Conservation (phyloP, 306 rosid genomes). For the Cucurbita pepo region DNA sequence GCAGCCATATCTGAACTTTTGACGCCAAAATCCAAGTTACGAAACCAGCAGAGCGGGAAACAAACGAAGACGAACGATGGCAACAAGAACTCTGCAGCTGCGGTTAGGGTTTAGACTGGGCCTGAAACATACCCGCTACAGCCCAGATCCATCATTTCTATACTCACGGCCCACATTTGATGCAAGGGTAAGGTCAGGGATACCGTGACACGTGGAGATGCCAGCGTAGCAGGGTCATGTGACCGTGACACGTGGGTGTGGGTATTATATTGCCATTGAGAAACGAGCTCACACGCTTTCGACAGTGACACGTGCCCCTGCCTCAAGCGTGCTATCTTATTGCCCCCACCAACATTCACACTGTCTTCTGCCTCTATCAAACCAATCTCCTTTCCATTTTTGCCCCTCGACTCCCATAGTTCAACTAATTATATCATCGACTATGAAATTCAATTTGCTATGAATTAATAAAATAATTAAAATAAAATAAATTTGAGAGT, state of each 20-base stretch:
- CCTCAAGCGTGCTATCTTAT: background rate
- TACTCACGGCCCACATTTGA: background rate
- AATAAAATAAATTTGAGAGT: background rate
- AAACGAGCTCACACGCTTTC: background rate
- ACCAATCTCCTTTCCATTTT: background rate
- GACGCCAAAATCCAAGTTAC: background rate
- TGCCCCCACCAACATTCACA: background rate
- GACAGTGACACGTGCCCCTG: background rate
- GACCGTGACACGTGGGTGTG: background rate
- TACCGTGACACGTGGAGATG: background rate
- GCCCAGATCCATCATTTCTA: background rate
- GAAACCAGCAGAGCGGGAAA: background rate
- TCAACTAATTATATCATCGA: no score
- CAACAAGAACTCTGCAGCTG: background rate
- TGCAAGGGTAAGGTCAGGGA: no score
- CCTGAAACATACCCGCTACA: background rate
- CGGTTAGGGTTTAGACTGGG: background rate
- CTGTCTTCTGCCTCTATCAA: background rate
- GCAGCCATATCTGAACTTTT: slow-evolving; percentile 13
- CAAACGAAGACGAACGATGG: background rate
- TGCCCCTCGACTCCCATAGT: no score
- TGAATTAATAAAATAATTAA: background rate
- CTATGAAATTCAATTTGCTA: no score
- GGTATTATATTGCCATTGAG: background rate
- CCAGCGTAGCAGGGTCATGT: background rate